Conservation (phyloP, 352 stramenopile genomes). For the Blastocystis sp. region DNA sequence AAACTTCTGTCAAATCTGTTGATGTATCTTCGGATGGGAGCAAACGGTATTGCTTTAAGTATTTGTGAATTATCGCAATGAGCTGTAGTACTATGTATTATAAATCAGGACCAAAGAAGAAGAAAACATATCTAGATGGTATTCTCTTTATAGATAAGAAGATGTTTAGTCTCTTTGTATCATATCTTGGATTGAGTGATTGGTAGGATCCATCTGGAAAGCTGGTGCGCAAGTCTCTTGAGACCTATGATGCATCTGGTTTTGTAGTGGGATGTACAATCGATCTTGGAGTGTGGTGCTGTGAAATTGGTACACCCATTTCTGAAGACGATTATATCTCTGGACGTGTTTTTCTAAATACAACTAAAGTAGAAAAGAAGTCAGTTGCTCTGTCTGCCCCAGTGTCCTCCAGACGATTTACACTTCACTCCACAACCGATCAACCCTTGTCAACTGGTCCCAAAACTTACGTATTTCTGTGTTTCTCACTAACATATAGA, state of each 20-base stretch:
- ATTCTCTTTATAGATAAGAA: constrained; percentile 57
- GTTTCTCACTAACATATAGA: background rate
- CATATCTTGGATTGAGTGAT: background rate
- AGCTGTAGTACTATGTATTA: constrained; percentile 26
- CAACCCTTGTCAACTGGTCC: background rate
- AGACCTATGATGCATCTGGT: constrained; percentile 10
- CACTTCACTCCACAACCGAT: background rate
- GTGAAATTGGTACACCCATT: background rate
- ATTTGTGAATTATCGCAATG: background rate
- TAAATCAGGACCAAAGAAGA: constrained; percentile 62
- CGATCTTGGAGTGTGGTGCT: constrained; percentile 49
- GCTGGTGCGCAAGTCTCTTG: constrained; percentile 40
- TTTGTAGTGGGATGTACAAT: constrained; percentile 30
- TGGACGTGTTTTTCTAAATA: constrained; percentile 7
- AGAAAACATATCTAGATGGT: constrained; percentile 59
- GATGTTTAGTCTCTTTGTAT: constrained; percentile 8
- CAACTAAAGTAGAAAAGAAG: background rate
- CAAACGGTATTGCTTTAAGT: constrained; percentile 25
- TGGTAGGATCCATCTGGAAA: constrained; percentile 34
- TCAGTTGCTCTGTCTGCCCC: background rate
- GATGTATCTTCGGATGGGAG: background rate
- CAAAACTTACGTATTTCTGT: background rate
- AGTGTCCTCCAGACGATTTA: background rate
- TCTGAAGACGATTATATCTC: background rate
- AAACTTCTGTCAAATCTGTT: background rate